Base-by-base conservation (phyloP, 2,329 filamentous ascomycete species). In the Aspergillus hortae region DNA sequence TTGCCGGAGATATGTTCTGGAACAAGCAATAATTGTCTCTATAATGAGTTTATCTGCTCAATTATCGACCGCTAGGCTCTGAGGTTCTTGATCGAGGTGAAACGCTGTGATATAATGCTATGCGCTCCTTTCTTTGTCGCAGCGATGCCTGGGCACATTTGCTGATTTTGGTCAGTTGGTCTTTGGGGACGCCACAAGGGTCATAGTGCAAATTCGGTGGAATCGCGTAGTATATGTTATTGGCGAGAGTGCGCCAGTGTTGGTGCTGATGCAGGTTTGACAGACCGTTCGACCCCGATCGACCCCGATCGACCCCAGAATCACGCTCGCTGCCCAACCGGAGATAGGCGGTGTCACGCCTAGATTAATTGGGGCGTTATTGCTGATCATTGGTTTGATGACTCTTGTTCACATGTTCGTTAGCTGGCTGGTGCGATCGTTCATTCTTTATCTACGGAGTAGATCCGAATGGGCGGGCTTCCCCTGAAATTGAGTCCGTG, bases 11-110 rank as follows among this genome's bases (percentile, higher is more conserved):
- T 30, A 7, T 38, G 35, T 19, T 45, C 41, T 15, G 17, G 43
- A 14, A 46, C 6, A 43, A 33, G 41, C 45, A 51, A 51, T 49
- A 46, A 47, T 51, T 48, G 51, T 40, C 10, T 36, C 44, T 36
- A 44, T 46, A 43, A 53, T 46, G 23, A 32, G 33, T 43, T 43
- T 33, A 44, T 49, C 44, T 36, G 44, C 43, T 46, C 48, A 49
- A 53, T 53, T 44, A 51, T 53, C 43, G 51, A 49, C 7, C 32
- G 36, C 27, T 33, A 30, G 27, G 30, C 44, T 44, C 30, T 14
- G 1, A 9, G 15, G 25, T 15, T 42, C 46, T 36, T 42, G 11
- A 17, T 12, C 17, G 40, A 23, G 17, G 40, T 6, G 17, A 14
- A 21, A 4, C 6, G 17, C n/a, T n/a, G 14, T 17, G 40, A 42